Percentiles rank a stretch among this genome's conserved stretches.
These are phyloP conservation scores for Carex scoparia DNA, from an alignment of 176 grass and related monocot genomes.

Conservation along the genomic window DNA sequence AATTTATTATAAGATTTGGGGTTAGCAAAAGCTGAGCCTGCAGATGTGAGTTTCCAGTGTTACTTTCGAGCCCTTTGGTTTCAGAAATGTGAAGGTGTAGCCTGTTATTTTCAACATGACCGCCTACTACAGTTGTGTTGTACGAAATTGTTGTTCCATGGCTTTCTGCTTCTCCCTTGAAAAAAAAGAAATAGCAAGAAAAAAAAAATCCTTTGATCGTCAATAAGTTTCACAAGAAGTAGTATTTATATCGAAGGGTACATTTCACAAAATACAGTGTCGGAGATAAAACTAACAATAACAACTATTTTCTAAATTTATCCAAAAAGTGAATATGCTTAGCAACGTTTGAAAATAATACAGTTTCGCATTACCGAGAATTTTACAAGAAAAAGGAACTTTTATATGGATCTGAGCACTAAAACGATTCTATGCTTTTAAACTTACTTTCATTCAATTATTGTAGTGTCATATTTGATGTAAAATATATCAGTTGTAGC, in stretches of 20 bases:
- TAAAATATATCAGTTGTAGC: not conserved
- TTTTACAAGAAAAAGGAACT: not conserved
- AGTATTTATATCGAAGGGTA: not conserved
- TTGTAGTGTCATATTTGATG: not conserved
- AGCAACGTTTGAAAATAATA: not conserved
- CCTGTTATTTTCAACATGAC: conserved; percentile 47
- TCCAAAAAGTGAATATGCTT: not conserved
- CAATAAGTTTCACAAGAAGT: not conserved
- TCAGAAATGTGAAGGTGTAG: conserved; percentile 65
- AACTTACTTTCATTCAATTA: not conserved
- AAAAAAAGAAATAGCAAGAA: conserved; percentile 12
- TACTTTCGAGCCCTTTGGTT: conserved; percentile 47
- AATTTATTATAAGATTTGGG: conserved; percentile 79
- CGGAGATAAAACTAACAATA: not conserved
- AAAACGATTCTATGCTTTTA: not conserved
- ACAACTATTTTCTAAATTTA: not conserved
- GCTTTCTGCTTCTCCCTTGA: conserved; percentile 85
- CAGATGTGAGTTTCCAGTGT: conserved; percentile 26
- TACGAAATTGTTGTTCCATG: conserved; percentile 64
- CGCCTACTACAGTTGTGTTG: conserved; percentile 57
- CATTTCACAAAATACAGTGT: not conserved
- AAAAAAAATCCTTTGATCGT: not conserved
- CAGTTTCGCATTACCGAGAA: not conserved
- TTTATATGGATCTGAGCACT: not conserved
- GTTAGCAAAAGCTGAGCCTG: conserved; percentile 52